These are phyloP conservation scores for Termitomyces sp. DNA, from an alignment of 768 basidiomycete species.

Conservation along the genomic window DNA sequence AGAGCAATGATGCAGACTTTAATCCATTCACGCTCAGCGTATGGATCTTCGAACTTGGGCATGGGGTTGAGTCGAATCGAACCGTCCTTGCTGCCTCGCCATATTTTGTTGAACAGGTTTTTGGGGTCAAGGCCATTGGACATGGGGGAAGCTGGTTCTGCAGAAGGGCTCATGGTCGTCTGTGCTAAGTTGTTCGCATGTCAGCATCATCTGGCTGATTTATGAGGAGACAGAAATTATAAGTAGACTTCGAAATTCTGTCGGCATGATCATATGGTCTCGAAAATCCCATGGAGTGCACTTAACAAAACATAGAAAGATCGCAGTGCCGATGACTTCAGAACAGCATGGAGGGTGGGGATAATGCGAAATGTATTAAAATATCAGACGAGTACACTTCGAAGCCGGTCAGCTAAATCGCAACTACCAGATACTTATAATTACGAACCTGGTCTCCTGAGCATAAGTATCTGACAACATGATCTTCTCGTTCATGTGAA, in stretches of 20 bases:
- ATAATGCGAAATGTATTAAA: neutral
- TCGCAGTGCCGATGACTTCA: neutral
- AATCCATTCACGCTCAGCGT: conserved; percentile 28
- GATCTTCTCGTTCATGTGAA: conserved; percentile 36
- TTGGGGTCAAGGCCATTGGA: conserved; percentile 6
- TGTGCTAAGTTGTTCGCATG: neutral
- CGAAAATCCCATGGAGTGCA: neutral
- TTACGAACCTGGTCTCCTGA: neutral
- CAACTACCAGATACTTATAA: neutral
- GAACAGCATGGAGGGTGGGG: neutral
- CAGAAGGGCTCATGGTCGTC: conserved; percentile 19
- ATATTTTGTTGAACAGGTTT: conserved; percentile 18
- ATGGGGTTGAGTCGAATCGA: conserved; percentile 20
- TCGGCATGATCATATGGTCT: conserved; percentile 1
- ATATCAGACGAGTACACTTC: neutral
- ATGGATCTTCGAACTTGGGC: conserved; percentile 23
- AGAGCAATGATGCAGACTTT: conserved; percentile 15
- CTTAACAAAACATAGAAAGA: neutral
- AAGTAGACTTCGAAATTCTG: neutral
- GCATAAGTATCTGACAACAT: neutral
- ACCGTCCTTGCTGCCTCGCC: conserved; percentile 23
- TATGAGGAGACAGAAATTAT: neutral
- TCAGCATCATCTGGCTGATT: neutral
- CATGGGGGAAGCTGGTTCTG: conserved; percentile 2
- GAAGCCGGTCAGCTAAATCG: neutral